Base-by-base conservation (phyloP, 192 early-diverging fungal genomes). In the Allomyces macrogynus region DNA sequence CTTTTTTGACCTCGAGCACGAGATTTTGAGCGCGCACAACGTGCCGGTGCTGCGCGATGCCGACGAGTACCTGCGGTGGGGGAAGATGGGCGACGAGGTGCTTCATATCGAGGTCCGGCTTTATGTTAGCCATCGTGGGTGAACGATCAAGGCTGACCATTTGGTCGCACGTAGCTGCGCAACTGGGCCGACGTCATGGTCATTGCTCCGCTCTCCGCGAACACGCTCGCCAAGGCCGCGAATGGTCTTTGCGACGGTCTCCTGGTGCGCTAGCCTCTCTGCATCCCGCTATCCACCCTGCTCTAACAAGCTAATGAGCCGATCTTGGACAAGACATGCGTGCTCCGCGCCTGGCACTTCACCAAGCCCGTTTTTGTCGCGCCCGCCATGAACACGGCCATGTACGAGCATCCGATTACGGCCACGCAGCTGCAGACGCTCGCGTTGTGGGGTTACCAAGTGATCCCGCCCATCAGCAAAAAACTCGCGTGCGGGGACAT, bases 361-460 rank as follows among this genome's bases (percentile, higher is more conserved):
- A 64, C 62, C 14, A 82, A 81, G 63, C 87, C 87, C 0, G 80
- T 93, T 3, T 65, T 92, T 16, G 78, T 89, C 8, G 89, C 86
- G 65, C 95, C 93, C 10, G 93, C 93, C n/a, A 98, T 98, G 93
- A 95, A 96, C 67, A 93, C 91, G 8, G 78, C 83, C 76, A 95
- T 96, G 95, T 98, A 90, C 89, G 81, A 86, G 44, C 92, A 98
- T 73, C 90, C 88, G 23, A 82, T 93, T 54, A 96, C 95, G 0
- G 72, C 67, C 8, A 73, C 71, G 40, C 95, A 96, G 70, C 67
- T 94, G 27, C 32, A 64, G 3, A 67, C 75, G 11, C 70, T 92
- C 16, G 69, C 67, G 23, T 68, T 73, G 42, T 44, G 70, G 24
- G 73, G 78, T 1, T 92, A 86, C 67, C 67, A 64, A 18, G 74